A percentile compares a stretch with the other conserved stretches of the same genome.
phyloP scores from a whole-genome alignment of 805 yeast genomes.

The Allodekkera sacchari region DNA sequence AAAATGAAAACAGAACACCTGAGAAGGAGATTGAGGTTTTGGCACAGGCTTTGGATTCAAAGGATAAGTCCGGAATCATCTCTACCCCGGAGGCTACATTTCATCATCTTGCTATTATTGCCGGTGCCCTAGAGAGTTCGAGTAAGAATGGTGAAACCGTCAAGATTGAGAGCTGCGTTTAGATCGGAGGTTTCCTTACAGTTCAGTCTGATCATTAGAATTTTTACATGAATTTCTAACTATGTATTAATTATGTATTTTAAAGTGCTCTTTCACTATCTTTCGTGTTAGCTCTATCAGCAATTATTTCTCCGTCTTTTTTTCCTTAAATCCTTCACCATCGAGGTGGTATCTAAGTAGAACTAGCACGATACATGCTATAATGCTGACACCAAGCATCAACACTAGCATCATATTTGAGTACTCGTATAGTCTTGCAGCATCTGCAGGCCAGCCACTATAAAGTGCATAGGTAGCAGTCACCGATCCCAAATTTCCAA shows the following conservation, averaged over 20 bases:
- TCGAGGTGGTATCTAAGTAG: slow-evolving; percentile 1
- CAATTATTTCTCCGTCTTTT: background rate
- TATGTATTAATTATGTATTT: background rate
- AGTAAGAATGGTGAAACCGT: slow-evolving; percentile 32
- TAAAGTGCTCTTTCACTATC: background rate
- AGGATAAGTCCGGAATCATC: slow-evolving; percentile 15
- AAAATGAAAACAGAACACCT: slow-evolving; percentile 34
- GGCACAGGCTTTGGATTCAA: slow-evolving; percentile 26
- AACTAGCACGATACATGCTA: slow-evolving; percentile 31
- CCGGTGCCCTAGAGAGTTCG: slow-evolving; percentile 74
- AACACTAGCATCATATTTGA: slow-evolving; percentile 81
- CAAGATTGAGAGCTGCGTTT: slow-evolving; percentile 23
- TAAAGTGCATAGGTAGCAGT: slow-evolving; percentile 81
- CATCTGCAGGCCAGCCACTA: slow-evolving; percentile 81
- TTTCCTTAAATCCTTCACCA: background rate
- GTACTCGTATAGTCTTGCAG: slow-evolving; percentile 47
- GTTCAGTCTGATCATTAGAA: slow-evolving; percentile 15
- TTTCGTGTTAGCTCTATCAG: background rate
- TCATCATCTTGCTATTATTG: slow-evolving; percentile 89
- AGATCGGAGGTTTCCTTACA: too few species aligned
- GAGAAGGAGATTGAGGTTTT: slow-evolving; percentile 40
- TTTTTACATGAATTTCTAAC: background rate
- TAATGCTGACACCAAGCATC: slow-evolving; percentile 66
- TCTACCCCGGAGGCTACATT: slow-evolving; percentile 69
- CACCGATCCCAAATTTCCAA: slow-evolving; percentile 83